Evolutionary conservation across 176 grass and related monocot species (phyloP), one percentile per base, ranked within the genome.

Genomic region (Hsuehochloa calcarea): DNA sequence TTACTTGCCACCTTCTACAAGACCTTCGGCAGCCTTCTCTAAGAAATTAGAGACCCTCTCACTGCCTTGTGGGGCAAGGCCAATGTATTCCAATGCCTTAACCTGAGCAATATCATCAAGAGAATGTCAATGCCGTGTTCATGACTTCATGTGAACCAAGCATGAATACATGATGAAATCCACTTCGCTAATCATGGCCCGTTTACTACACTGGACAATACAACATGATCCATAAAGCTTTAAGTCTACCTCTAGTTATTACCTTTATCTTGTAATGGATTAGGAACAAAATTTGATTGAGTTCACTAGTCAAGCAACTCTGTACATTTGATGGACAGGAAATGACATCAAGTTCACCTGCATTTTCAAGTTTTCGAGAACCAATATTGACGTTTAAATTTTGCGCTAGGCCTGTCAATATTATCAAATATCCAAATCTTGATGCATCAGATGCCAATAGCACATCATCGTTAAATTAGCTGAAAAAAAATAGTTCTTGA

Each of bases 1-100:
- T 89, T 92, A 99, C 96, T 86, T 99, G 87, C 88, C 93, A 69
- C 93, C 96, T 65, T 94, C 93, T 58, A 96, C 84, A 82, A 99
- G 93, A 68, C 93, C 90, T 71, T 96, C 93, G 5, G 93, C 93
- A 12, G 91, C 96, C 86, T 99, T 96, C 83, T 94, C 96, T 43
- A 99, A 87, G 75, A 99, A 94, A 54, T 89, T 67, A 2, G 88
- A 94, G 49, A 99, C 96, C 74, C 88, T 99, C 46, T 89, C 65
- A 41, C 93, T 99, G 50, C 96, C 96, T 84, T 89, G 64, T 20
- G 96, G 96, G 39, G 96, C 93, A 68, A 99, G 70, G 11, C 92
- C 86, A 63, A 94, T 20, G 10, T 85, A 96, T 70, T 99, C 96
- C 85, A 99, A 79, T 51, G 88, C 81, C 69, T 96, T 99, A 19